Evolutionary conservation across 352 stramenopile species (phyloP).

Genomic region (Pythium aquatile): DNA sequence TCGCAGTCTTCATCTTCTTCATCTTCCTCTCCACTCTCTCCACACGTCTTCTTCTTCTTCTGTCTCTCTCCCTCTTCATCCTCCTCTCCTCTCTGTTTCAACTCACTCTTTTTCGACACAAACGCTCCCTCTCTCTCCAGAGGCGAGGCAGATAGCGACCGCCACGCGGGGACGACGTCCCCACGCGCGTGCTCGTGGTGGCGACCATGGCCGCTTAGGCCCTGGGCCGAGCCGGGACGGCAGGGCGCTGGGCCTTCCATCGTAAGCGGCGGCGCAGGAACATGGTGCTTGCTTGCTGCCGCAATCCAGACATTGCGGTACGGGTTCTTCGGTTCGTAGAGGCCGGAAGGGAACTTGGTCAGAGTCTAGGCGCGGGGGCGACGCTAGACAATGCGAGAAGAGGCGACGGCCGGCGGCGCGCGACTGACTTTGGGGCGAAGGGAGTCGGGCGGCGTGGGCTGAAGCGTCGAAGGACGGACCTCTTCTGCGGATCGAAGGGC

Average conservation of each 20-base stretch:
- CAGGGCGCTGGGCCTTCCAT: constrained; percentile 9
- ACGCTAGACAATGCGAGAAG: constrained; percentile 42
- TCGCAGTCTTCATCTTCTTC: constrained; percentile 36
- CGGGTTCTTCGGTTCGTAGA: constrained; percentile 43
- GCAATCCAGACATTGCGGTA: constrained; percentile 28
- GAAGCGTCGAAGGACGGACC: constrained; percentile 18
- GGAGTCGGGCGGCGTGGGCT: constrained; percentile 10
- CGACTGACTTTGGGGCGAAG: neutral
- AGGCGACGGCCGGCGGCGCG: constrained; percentile 28
- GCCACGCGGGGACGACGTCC: neutral
- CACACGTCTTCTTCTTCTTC: constrained; percentile 16
- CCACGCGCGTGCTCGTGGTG: neutral
- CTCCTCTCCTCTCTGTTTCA: constrained; percentile 20
- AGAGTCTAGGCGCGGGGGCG: constrained; percentile 30
- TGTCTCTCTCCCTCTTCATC: constrained; percentile 15
- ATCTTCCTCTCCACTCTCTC: constrained; percentile 9
- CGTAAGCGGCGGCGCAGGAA: constrained; percentile 4
- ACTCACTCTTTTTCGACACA: constrained; percentile 16
- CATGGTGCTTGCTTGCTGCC: neutral
- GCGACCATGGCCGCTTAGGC: constrained; percentile 16
- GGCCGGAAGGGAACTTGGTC: constrained; percentile 33
- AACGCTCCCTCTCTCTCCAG: constrained; percentile 17
- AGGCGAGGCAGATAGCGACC: constrained; percentile 9
- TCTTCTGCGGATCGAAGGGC: constrained; percentile 26
- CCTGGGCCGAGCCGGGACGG: neutral